These are phyloP conservation scores for Sphagnum contortum DNA, from an alignment of 225 moss, liverwort and hornwort genomes.

Conservation along the genomic window DNA sequence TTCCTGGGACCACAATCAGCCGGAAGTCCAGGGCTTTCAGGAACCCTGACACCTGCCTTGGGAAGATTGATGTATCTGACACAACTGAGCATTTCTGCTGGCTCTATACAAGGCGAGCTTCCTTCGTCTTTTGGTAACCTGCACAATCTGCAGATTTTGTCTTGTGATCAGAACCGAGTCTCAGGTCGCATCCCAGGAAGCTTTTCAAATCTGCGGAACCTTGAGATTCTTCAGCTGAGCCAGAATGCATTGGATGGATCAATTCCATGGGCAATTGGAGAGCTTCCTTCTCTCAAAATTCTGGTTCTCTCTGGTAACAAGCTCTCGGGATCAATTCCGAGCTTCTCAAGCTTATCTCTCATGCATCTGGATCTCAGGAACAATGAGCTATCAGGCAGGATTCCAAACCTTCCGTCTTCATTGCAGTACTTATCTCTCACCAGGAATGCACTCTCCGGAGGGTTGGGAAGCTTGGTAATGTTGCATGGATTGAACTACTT, in stretches of 20 bases:
- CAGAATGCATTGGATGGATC: neutral
- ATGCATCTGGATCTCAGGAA: constrained; percentile 1
- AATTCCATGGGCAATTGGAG: neutral
- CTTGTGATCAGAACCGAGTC: neutral
- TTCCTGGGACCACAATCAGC: neutral
- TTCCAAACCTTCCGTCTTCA: neutral
- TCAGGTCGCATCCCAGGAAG: neutral
- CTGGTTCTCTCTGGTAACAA: neutral
- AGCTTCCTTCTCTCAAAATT: neutral
- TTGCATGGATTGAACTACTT: neutral
- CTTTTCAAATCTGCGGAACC: neutral
- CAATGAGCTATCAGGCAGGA: neutral
- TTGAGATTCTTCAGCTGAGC: constrained; percentile 1
- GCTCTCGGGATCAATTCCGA: neutral
- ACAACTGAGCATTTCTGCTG: neutral
- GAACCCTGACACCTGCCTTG: neutral
- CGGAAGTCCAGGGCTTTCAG: neutral
- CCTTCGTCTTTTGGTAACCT: neutral
- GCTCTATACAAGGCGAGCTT: neutral
- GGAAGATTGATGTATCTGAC: neutral
- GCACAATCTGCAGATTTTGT: neutral
- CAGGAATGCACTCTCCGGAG: neutral
- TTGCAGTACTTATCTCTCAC: neutral
- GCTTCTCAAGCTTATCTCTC: neutral
- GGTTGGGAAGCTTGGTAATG: neutral